Evolutionary conservation across 345 rosid species (phyloP).

Genomic region (Leavenworthia alabamica): DNA sequence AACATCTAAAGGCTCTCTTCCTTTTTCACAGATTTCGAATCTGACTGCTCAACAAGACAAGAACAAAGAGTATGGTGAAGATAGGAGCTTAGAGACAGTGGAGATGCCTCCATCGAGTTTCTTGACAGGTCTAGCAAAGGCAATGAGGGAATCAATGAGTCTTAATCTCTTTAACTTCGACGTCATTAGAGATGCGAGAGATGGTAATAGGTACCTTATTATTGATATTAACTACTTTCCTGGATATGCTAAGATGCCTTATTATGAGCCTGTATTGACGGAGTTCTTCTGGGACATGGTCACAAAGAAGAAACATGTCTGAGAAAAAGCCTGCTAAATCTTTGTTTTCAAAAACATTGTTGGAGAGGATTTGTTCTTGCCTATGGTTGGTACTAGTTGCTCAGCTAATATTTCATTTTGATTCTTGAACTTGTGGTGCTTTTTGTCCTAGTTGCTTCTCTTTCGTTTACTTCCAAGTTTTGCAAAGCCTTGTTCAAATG

Average conservation of each 20-base stretch:
- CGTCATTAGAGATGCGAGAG: slow-evolving; percentile 51
- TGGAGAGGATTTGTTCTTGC: slow-evolving; percentile 1
- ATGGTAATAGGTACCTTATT: slow-evolving; percentile 39
- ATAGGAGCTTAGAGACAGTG: slow-evolving; percentile 32
- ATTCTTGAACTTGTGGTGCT: slow-evolving; percentile 16
- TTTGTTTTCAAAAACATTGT: neutral
- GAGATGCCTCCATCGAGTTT: slow-evolving; percentile 50
- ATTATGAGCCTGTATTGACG: slow-evolving; percentile 47
- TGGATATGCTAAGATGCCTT: slow-evolving; percentile 60
- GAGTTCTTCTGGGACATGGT: slow-evolving; percentile 43
- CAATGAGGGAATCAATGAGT: slow-evolving; percentile 43
- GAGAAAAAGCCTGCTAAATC: slow-evolving; percentile 4
- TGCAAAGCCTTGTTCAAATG: slow-evolving; percentile 25
- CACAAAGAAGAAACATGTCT: slow-evolving; percentile 27
- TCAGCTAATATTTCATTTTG: slow-evolving; percentile 31
- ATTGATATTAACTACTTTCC: slow-evolving; percentile 72
- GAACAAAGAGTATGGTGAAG: slow-evolving; percentile 18
- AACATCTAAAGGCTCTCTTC: slow-evolving; percentile 35
- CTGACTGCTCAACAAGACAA: slow-evolving; percentile 24
- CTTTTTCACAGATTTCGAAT: slow-evolving; percentile 59
- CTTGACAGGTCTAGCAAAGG: slow-evolving; percentile 39
- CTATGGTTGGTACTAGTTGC: slow-evolving; percentile 24
- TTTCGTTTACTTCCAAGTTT: slow-evolving; percentile 22
- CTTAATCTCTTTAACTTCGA: slow-evolving; percentile 61
- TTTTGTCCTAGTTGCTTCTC: slow-evolving; percentile 5